phyloP scores from a whole-genome alignment of 495 filamentous ascomycete genomes.

The Penicillium samsonianum region DNA sequence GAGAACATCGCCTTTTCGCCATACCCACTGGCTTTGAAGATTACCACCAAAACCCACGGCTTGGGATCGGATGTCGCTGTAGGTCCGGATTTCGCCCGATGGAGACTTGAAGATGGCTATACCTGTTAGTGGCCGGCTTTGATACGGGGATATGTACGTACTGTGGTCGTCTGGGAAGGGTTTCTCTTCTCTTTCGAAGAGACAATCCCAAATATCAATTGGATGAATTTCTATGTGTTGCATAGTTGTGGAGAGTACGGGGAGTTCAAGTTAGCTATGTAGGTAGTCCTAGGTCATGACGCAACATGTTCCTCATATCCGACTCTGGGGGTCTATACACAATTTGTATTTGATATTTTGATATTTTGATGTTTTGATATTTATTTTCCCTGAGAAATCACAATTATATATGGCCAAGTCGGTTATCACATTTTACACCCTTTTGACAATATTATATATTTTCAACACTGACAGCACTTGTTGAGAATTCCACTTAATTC shows the following conservation, averaged over 20 bases:
- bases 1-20: conserved; percentile 58
- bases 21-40: background rate
- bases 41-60: background rate
- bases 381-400: no score
- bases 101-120: conserved; percentile 4
- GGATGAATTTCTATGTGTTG: background rate
- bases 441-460: no score
- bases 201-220: conserved; percentile 2
- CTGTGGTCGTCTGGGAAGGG: conserved; percentile 3
- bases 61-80: background rate
- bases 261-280: no score
- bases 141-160: background rate
- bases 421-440: no score
- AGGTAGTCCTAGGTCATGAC: background rate
- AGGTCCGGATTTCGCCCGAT: background rate
- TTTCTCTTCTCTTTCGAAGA: conserved; percentile 4
- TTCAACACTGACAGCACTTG: no score
- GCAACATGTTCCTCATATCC: background rate
- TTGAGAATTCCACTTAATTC: no score
- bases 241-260: background rate
- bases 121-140: background rate
- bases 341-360: no score
- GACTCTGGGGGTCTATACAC: no score
- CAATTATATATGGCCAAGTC: no score
- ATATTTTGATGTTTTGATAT: no score